These are phyloP conservation scores for Thraustochytrium striatum DNA, from an alignment of 352 stramenopile genomes.

Conservation along the genomic window DNA sequence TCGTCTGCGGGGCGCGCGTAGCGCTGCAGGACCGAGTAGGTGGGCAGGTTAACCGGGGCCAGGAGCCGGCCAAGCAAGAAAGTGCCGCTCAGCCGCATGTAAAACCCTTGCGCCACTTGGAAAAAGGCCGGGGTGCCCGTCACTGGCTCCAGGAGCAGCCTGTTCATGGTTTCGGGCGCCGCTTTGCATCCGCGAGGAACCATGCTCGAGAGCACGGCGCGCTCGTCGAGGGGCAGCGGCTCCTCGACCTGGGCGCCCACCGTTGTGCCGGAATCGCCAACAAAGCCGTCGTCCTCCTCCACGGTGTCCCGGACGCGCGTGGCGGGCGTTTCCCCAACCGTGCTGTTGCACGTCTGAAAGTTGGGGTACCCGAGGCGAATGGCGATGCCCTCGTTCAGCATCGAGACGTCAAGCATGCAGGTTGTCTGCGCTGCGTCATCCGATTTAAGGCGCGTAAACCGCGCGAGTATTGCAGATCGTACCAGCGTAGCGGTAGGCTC, in stretches of 20 bases:
- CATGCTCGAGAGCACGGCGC: neutral
- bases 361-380: constrained; percentile 3
- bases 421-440: constrained; percentile 3
- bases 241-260: neutral
- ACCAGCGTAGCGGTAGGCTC: too few relatives aligned
- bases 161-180: constrained; percentile 2
- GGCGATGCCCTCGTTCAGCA: neutral
- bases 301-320: neutral
- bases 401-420: constrained; percentile 32
- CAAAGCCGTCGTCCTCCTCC: neutral
- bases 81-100: constrained; percentile 30
- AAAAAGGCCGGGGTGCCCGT: neutral
- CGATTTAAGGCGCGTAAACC: neutral
- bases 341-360: constrained; percentile 33
- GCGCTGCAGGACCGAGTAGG: neutral
- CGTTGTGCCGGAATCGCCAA: neutral
- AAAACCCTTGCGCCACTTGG: neutral
- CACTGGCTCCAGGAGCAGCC: constrained; percentile 6
- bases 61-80: neutral
- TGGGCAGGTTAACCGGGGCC: constrained; percentile 20
- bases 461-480: too few relatives aligned
- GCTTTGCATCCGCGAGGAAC: neutral
- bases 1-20: neutral
- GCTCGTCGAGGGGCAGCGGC: constrained; percentile 36
- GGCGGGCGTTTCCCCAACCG: constrained; percentile 20